Evolutionary conservation across 257 asterid genomes (phyloP), one percentile per base, ranked within the genome.

Genomic region (Petunia secreta): DNA sequence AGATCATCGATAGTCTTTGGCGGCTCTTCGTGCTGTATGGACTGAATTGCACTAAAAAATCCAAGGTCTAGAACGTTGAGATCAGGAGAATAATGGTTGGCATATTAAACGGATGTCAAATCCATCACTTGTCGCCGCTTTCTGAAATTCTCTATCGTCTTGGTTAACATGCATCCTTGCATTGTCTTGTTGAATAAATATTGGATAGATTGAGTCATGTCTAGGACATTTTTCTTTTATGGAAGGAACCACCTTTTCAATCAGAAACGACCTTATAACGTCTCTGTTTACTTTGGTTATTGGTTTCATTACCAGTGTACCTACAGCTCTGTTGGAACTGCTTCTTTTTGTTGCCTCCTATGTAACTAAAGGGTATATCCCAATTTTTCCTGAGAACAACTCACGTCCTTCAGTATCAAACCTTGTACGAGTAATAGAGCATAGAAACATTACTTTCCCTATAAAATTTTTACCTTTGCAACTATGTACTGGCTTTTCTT

Each of bases 311-410:
- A 8, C 80, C 8, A 55, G 13, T 2, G 69, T 77, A 5, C 80
- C 71, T 2, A 38, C 71, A 3, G 8, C 37, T 60, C 71, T 77
- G 39, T 77, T 77, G 36, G 16, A 11, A 39, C 80, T 77, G 5
- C 37, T 11, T 59, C 69, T 55, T 34, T 38, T 15, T 7, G 80
- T n/a, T 59, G 53, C 71, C 14, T 57, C 10, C 40, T 1, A 38
- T 7, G 44, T 78, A 13, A 60, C 43, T 25, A 78, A 78, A 8
- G 81, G 81, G 39, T 59, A 78, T 0, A 78, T 65, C 40, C 81
- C 75, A 2, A 78, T 78, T 78, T 78, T 78, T 44, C 40, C 59
- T 7, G 3, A n/a, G 62, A 78, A 63, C 8, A 60, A 7, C 41
- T 41, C 60, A 60, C 62, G 44, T 15, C 75, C 81, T 10, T 76